Percentiles rank a stretch among this genome's conserved stretches.
Evolutionary conservation across 148 eudicot genomes (phyloP).

Genomic region (Pharnaceum exiguum): DNA sequence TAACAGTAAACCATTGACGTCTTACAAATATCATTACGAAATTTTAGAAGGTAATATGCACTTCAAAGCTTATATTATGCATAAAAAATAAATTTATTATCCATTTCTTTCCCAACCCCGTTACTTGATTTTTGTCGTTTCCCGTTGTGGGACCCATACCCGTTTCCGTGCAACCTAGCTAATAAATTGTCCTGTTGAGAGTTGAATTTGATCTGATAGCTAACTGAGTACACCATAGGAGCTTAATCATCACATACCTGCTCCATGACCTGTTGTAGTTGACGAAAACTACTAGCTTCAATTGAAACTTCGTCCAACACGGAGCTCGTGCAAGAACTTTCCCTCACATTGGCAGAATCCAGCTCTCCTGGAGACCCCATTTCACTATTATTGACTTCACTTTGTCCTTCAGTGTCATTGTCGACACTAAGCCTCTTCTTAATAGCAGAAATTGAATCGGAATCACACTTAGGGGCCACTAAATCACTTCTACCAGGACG

Average conservation of each 20-base stretch:
- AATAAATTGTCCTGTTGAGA: too few relatives aligned
- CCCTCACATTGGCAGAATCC: constrained; percentile 47
- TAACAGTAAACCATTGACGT: too few relatives aligned
- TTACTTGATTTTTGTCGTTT: too few relatives aligned
- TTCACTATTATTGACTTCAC: constrained; percentile 36
- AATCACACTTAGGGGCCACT: constrained; percentile 20
- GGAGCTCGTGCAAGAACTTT: constrained; percentile 51
- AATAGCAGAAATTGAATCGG: constrained; percentile 27
- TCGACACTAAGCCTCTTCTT: constrained; percentile 27
- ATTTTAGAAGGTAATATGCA: too few relatives aligned
- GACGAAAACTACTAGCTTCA: constrained; percentile 71
- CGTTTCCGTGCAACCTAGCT: too few relatives aligned
- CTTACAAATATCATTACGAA: too few relatives aligned
- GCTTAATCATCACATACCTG: constrained; percentile 46
- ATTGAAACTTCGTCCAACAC: constrained; percentile 58
- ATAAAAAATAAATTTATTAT: too few relatives aligned
- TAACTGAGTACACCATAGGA: background rate
- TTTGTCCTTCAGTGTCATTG: constrained; percentile 35
- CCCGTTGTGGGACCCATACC: too few relatives aligned
- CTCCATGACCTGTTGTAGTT: constrained; percentile 79
- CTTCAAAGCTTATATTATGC: too few relatives aligned
- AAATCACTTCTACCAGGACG: constrained; percentile 20
- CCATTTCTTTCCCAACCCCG: too few relatives aligned
- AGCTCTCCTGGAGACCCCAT: constrained; percentile 36
- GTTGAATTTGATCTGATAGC: background rate